These are phyloP conservation scores for Coccomyxa subellipsoidea DNA, from an alignment of 163 green algal genomes.

Conservation along the genomic window DNA sequence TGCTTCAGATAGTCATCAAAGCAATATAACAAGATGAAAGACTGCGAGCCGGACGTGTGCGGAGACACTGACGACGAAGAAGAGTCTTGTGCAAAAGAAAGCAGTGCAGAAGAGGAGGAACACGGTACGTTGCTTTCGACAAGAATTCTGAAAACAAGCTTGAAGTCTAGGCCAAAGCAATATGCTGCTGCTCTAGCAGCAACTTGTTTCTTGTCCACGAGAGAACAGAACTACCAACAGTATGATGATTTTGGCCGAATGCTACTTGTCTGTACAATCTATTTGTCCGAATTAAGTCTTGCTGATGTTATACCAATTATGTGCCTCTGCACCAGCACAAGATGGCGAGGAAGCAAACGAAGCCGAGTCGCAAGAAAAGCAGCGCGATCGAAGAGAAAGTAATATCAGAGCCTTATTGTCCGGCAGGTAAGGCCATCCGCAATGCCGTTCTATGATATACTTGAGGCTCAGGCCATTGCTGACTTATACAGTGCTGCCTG, in stretches of 20 bases:
- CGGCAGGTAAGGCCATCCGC: conserved; percentile 19
- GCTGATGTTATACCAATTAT: too few species aligned
- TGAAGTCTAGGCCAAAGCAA: neutral
- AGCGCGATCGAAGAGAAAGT: conserved; percentile 16
- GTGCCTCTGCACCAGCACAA: too few species aligned
- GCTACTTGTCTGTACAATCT: too few species aligned
- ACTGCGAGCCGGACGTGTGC: neutral
- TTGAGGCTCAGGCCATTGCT: too few species aligned
- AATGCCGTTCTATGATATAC: too few species aligned
- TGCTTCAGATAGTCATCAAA: too few species aligned
- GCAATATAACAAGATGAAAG: neutral
- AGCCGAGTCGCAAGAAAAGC: neutral
- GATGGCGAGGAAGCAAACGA: neutral
- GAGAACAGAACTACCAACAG: too few species aligned
- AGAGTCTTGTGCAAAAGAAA: neutral
- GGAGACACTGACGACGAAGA: neutral
- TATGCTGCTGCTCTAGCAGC: too few species aligned
- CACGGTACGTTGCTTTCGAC: neutral
- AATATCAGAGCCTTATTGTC: conserved; percentile 48
- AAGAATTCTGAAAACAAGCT: neutral
- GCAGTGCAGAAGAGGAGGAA: neutral
- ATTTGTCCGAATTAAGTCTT: too few species aligned
- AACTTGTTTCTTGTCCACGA: too few species aligned
- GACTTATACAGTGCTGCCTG: neutral
- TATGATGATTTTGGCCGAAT: too few species aligned